Base-by-base conservation (phyloP, 176 grass and related monocot species). In the Luzula sylvatica region DNA sequence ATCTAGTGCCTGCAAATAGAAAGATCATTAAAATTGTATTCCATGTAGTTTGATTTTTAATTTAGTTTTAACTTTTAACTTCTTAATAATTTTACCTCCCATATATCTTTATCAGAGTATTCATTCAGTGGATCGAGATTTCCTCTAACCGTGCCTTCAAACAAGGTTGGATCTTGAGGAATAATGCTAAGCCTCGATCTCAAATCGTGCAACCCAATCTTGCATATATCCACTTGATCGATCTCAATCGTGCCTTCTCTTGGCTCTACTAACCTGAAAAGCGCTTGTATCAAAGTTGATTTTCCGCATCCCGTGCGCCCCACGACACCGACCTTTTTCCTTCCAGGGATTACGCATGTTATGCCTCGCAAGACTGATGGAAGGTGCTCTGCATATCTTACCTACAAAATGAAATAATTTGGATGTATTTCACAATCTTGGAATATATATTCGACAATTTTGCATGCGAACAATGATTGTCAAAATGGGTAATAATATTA, bases 101-200 rank as follows among this genome's bases (percentile, higher is more conserved):
- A 96, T 58, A 89, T 60, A 3, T 26, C 66, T 65, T 82, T 61
- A 76, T 96, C 92, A 35, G 77, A 47, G 48, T 80, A 79, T 39
- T 89, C 85, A 8, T 96, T 82, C 46, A 89, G 46, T 38, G 85
- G 92, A 75, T 96, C 92, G 21, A 96, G 77, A 76, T 86, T 89
- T 70, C 68, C 81, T 86, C 92, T 71, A 18, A 96, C 54, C 56
- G 85, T 86, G 11, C 92, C 92, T 46, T 86, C 77, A 52, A 89
- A 89, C 81, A 96, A 76, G 18, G 78, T 89, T 44, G 92, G 92
- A 50, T 96, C 92, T 38, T 96, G 92, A 29, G 92, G 92, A 41
- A 96, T 96, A 40, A 89, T 96, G 67, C 92, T 82, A 64, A 96
- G 65, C 65, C 78, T 77, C 11, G 73, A 77, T 70, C 85, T 72